A percentile compares a stretch with the other conserved stretches of the same genome.
Conservation (phyloP, 169 alveolate species). For the Cryptosporidium ryanae region DNA sequence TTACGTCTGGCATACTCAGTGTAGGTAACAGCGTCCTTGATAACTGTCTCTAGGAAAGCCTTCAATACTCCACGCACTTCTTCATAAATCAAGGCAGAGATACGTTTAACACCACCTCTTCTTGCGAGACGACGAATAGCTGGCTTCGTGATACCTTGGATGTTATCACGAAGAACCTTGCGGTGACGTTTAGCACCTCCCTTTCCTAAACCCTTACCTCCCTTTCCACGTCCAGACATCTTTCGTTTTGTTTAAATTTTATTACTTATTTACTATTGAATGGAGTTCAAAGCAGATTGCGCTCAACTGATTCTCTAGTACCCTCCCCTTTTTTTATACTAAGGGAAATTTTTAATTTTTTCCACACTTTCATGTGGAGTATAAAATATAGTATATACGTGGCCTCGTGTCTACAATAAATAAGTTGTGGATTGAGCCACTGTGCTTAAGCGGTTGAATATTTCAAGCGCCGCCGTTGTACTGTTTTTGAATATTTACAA, state of each 20-base stretch:
- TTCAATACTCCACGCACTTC: constrained; percentile 98
- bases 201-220: constrained; percentile 99
- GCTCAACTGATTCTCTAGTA: constrained; percentile 55
- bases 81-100: constrained; percentile 98
- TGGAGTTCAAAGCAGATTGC: constrained; percentile 75
- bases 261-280: constrained; percentile 35
- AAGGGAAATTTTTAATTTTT: constrained; percentile 57
- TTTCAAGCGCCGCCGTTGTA: background rate
- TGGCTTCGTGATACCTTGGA: constrained; percentile 99
- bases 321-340: background rate
- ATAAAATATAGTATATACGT: constrained; percentile 12
- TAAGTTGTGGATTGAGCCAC: constrained; percentile 49
- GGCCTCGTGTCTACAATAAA: constrained; percentile 22
- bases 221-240: constrained; percentile 97
- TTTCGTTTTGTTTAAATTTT: constrained; percentile 73
- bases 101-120: constrained; percentile 99
- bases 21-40: constrained; percentile 99
- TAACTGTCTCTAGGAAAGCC: constrained; percentile 97
- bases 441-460: constrained; percentile 1
- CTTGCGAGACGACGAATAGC: constrained; percentile 99
- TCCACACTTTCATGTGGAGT: constrained; percentile 76
- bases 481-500: no score
- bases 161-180: constrained; percentile 95
- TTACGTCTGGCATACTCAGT: constrained; percentile 99
- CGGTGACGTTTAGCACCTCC: constrained; percentile 98